Percentiles rank a stretch among this genome's conserved stretches.
These are phyloP conservation scores for Sporisorium scitamineum DNA, from an alignment of 1,284 basidiomycete species.

Conservation along the genomic window DNA sequence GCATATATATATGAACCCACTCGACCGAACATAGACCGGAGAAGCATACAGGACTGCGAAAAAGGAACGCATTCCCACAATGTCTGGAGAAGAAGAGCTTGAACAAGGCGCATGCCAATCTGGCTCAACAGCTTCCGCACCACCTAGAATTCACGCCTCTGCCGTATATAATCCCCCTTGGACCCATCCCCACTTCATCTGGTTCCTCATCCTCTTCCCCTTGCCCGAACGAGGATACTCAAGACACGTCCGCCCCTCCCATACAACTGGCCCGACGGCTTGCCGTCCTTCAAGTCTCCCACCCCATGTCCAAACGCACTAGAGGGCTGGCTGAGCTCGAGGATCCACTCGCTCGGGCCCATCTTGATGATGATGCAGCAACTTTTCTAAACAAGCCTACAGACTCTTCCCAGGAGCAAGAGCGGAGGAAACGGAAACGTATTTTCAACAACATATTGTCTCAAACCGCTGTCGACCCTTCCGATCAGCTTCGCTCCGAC, in stretches of 20 bases:
- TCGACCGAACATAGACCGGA: not conserved
- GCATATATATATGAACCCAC: not conserved
- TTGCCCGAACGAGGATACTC: not conserved
- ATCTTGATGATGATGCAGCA: not conserved
- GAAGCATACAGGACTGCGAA: not conserved
- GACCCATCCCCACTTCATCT: not conserved
- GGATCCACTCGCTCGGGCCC: not conserved
- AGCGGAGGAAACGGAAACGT: slow-evolving; percentile 13
- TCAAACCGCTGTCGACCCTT: slow-evolving; percentile 24
- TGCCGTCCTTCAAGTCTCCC: not conserved
- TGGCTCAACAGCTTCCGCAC: slow-evolving; percentile 1
- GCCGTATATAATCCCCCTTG: not conserved
- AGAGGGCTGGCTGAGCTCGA: not conserved
- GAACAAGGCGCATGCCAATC: not conserved
- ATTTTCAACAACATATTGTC: slow-evolving; percentile 25
- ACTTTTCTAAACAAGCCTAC: not conserved
- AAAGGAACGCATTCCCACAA: not conserved
- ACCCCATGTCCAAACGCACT: slow-evolving; percentile 24
- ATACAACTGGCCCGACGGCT: not conserved
- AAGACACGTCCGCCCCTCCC: not conserved
- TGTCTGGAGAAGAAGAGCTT: not conserved
- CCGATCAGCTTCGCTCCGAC: slow-evolving; percentile 30
- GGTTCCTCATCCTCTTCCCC: not conserved
- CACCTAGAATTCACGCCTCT: not conserved
- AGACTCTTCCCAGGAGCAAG: not conserved